Conservation (phyloP, 2,329 filamentous ascomycete species). For the Colletotrichum liaoningense region DNA sequence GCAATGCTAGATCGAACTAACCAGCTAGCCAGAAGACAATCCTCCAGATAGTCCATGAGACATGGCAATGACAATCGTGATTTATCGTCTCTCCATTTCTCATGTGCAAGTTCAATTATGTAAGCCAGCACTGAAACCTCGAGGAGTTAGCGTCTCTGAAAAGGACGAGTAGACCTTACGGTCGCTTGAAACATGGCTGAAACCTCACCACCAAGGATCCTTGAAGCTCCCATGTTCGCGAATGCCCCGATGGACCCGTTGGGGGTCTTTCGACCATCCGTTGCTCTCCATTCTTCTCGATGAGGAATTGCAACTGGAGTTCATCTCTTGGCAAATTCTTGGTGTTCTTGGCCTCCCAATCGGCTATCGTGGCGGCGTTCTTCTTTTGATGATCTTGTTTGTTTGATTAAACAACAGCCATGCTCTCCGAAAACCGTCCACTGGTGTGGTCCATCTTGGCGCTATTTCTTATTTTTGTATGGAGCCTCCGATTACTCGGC, state of each 20-base stretch:
- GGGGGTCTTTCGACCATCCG: not conserved
- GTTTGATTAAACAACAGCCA: constrained; percentile 9
- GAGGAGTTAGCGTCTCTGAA: not conserved
- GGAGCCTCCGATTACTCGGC: constrained; percentile 23
- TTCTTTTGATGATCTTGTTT: not conserved
- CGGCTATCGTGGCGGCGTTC: not conserved
- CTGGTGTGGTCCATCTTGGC: constrained; percentile 22
- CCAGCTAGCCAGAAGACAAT: not conserved
- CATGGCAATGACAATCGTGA: not conserved
- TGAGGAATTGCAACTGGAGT: not conserved
- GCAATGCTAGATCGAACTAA: too few species aligned
- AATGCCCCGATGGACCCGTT: not conserved
- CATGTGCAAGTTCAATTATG: not conserved
- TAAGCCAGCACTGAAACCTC: too few species aligned
- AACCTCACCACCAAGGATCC: not conserved
- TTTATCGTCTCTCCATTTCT: not conserved
- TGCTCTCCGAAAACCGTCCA: constrained; percentile 29
- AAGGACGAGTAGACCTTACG: not conserved
- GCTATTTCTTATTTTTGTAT: constrained; percentile 15
- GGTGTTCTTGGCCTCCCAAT: not conserved
- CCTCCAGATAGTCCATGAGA: not conserved
- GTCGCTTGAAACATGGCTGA: constrained; percentile 23
- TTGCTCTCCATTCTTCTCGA: not conserved
- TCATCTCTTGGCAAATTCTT: not conserved
- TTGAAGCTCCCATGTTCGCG: not conserved